Evolutionary conservation across 2,329 filamentous ascomycete genomes (phyloP).

Genomic region (Paecilomyces fulvus): DNA sequence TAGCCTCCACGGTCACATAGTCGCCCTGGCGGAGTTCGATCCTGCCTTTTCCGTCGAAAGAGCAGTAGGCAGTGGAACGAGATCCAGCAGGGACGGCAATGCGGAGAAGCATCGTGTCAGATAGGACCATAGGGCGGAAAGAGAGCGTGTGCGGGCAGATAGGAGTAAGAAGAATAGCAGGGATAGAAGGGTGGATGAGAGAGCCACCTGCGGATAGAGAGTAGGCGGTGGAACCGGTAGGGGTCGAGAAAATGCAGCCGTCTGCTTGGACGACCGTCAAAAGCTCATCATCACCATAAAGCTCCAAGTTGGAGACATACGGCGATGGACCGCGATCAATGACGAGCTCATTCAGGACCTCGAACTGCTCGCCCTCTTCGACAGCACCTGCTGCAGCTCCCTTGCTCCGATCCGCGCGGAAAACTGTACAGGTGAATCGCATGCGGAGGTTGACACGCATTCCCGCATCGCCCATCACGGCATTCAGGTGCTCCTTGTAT

Average conservation of each 20-base stretch:
- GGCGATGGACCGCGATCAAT: slow-evolving; percentile 95
- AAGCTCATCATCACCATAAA: slow-evolving; percentile 91
- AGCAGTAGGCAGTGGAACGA: slow-evolving; percentile 89
- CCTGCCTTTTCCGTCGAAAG: slow-evolving; percentile 94
- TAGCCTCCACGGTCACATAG: slow-evolving; percentile 91
- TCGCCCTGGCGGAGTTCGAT: slow-evolving; percentile 89
- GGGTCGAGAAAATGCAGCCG: slow-evolving; percentile 95
- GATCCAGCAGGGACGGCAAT: slow-evolving; percentile 78
- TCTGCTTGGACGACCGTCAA: slow-evolving; percentile 94
- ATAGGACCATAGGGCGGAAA: slow-evolving; percentile 96
- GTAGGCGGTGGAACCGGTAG: slow-evolving; percentile 90
- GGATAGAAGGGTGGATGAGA: slow-evolving; percentile 92
- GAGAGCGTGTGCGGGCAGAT: slow-evolving; percentile 96
- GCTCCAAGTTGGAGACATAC: slow-evolving; percentile 92
- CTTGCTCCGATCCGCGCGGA: slow-evolving; percentile 53
- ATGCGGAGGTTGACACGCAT: slow-evolving; percentile 98
- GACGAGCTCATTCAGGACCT: slow-evolving; percentile 96
- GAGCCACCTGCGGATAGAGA: slow-evolving; percentile 92
- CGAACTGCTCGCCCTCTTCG: slow-evolving; percentile 89
- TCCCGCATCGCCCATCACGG: slow-evolving; percentile 84
- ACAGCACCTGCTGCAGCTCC: slow-evolving; percentile 48
- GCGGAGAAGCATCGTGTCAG: slow-evolving; percentile 84
- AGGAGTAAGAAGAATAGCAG: slow-evolving; percentile 89
- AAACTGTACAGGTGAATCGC: slow-evolving; percentile 98
- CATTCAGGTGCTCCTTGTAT: slow-evolving; percentile 79